Evolutionary conservation across 495 filamentous ascomycete species (phyloP).

Genomic region (Bryoglossum gracile): DNA sequence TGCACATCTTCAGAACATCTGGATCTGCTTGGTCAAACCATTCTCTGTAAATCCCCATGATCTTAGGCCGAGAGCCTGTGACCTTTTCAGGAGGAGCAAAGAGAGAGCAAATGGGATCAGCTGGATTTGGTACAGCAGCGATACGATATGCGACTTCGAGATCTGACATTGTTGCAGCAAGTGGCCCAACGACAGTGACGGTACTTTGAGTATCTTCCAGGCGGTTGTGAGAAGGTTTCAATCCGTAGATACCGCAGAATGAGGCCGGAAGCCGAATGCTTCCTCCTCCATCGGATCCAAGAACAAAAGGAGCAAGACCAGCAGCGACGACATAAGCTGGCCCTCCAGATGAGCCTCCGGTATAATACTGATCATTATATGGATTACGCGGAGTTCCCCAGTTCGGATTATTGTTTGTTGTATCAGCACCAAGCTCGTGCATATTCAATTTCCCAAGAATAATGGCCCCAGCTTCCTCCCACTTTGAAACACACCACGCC

Average conservation of each 20-base stretch:
- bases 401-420: conserved; percentile 75
- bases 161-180: conserved; percentile 71
- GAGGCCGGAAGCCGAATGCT: conserved; percentile 74
- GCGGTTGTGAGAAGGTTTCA: conserved; percentile 80
- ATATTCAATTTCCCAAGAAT: conserved; percentile 82
- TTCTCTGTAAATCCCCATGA: conserved; percentile 64
- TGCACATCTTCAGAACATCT: conserved; percentile 51
- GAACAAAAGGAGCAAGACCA: conserved; percentile 72
- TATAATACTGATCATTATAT: conserved; percentile 71
- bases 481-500: conserved; percentile 68
- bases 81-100: conserved; percentile 29
- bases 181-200: conserved; percentile 65
- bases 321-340: conserved; percentile 68
- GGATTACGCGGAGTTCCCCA: conserved; percentile 81
- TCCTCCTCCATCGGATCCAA: conserved; percentile 84
- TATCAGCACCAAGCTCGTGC: conserved; percentile 86
- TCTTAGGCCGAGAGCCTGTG: conserved; percentile 22
- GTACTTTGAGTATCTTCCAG: conserved; percentile 53
- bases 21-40: conserved; percentile 69
- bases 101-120: conserved; percentile 16
- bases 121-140: conserved; percentile 64
- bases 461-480: conserved; percentile 72
- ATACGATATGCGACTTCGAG: conserved; percentile 75
- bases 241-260: conserved; percentile 81
- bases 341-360: conserved; percentile 84